Base-by-base conservation (phyloP, 139 green algal species). In the Coccomyxa sp. region DNA sequence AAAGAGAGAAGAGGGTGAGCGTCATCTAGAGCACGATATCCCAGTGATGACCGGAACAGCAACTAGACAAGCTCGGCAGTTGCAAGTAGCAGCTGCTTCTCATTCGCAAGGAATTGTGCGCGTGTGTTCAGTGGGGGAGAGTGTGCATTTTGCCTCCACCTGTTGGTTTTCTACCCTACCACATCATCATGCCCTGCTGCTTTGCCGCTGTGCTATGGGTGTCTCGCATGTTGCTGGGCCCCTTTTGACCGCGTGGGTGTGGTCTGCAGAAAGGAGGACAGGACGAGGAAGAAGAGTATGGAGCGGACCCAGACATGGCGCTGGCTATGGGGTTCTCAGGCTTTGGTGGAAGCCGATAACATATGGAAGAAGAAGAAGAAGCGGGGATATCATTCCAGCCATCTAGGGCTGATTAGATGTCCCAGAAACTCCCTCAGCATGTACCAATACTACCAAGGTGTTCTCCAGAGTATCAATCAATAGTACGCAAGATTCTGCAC, bases 321-420 rank as follows among this genome's bases (percentile, higher is more conserved):
- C 90, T 91, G 18, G 85, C 97, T 30, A 98, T 99, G 95, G 96
- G 96, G 13, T 99, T 99, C 88, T 89, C 89, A 4, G 96, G 96
- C 16, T 99, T 99, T 91, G 95, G 96, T 17, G 85, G 71, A 57
- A 80, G 74, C 57, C 81, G 81, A 63, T 80, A n/a, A 80, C 38
- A 51, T 3, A 51, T 7, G 7, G 38, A 51, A 51, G 38, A n/a
- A n/a, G n/a, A n/a, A n/a, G n/a, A n/a, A n/a, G n/a, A n/a, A n/a
- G n/a, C n/a, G n/a, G n/a, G n/a, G n/a, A n/a, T n/a, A n/a, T n/a
- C n/a, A n/a, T n/a, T n/a, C n/a, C n/a, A n/a, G n/a, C n/a, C n/a
- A n/a, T n/a, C n/a, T n/a, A n/a, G n/a, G n/a, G n/a, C n/a, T n/a
- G n/a, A n/a, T n/a, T n/a, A n/a, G n/a, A n/a, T n/a, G n/a, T n/a